Evolutionary conservation across 805 yeast species (phyloP).

Genomic region (Spathaspora sp.): DNA sequence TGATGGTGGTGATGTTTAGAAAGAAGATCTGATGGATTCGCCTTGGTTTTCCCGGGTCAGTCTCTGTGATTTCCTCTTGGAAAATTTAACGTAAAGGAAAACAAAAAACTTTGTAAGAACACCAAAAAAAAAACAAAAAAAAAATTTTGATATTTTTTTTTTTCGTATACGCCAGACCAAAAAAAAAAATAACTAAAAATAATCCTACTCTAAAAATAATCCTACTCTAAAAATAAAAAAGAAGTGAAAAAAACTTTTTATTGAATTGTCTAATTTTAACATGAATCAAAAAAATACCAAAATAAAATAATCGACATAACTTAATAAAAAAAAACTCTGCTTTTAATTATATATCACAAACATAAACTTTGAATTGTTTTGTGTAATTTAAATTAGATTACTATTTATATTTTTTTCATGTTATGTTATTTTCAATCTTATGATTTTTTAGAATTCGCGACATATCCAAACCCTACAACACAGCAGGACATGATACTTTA

Average conservation of each 20-base stretch:
- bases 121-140: background rate
- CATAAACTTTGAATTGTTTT: background rate
- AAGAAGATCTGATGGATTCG: too few species aligned
- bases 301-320: too few species aligned
- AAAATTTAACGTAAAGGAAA: background rate
- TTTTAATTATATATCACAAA: background rate
- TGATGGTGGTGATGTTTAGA: too few species aligned
- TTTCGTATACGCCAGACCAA: background rate
- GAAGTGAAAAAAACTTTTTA: background rate
- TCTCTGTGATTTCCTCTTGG: background rate
- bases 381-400: background rate
- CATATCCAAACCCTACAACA: too few species aligned
- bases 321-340: background rate
- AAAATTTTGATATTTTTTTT: background rate
- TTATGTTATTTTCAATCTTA: too few species aligned
- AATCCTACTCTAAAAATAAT: background rate
- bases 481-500: too few species aligned
- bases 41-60: too few species aligned
- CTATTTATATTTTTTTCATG: too few species aligned
- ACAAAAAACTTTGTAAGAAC: too few species aligned
- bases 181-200: background rate
- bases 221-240: background rate
- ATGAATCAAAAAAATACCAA: background rate
- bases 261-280: background rate
- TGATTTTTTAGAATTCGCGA: too few species aligned